Base-by-base conservation (phyloP, 768 basidiomycete genomes). In the Amanita muscaria region DNA sequence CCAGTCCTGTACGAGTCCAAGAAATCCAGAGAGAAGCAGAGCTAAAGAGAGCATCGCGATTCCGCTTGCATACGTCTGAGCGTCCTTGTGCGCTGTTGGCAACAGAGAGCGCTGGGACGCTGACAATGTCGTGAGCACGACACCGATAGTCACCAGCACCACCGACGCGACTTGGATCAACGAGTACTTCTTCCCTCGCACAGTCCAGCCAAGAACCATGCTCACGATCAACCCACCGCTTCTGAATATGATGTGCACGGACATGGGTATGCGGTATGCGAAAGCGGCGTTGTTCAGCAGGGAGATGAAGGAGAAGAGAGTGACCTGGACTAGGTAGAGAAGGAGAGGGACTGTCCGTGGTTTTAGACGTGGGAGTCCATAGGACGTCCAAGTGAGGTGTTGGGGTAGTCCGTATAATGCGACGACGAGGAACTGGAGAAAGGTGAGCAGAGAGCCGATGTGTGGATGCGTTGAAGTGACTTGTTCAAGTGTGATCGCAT, bases 161-260 rank as follows among this genome's bases (percentile, higher is more conserved):
- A 93, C 88, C 5, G 92, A 83, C 8, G 72, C 46, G 14, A 90
- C 63, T 61, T 97, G 91, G 1, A 58, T 56, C 5, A 49, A 23
- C 12, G 71, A 74, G 57, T 90, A 91, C 78, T 72, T 73, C 60
- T 82, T 86, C 2, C 75, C 70, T 14, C n/a, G n/a, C n/a, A 89
- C 49, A 2, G 83, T 44, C 71, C 78, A 83, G 1, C 89, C 90
- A 40, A 92, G 70, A 11, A 84, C 22, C 79, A 97, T 83, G 53
- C 82, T 90, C 22, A 92, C 69, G 24, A 89, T 76, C 44, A 94
- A 66, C 0, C 91, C 92, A 0, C 87, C 91, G 52, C 87, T 89
- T 32, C 92, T 74, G 57, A 94, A 94, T 49, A 97, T 85, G 59
- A 97, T 94, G 63, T 97, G 92, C 1, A 97, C 83, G 0, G 87